Conservation (phyloP, 306 rosid genomes). For the Ammopiptanthus mongolicus region DNA sequence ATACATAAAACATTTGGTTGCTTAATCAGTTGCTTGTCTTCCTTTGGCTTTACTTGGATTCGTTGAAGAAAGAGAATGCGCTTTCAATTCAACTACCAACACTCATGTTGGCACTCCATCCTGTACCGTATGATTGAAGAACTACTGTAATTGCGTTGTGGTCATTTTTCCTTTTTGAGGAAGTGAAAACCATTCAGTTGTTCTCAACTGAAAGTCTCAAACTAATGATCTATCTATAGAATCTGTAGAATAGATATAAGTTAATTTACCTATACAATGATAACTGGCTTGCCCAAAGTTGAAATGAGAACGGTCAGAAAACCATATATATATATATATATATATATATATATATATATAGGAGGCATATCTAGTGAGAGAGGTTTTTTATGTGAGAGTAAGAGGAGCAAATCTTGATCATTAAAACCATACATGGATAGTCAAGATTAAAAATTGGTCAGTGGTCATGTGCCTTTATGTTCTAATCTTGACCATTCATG, state of each 20-base stretch:
- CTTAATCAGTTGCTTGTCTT: background rate
- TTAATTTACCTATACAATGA: background rate
- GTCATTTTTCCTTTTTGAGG: background rate
- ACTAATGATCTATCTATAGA: background rate
- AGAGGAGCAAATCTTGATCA: too few species aligned
- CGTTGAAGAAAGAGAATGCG: conserved; percentile 40
- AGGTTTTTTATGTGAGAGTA: too few species aligned
- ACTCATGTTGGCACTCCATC: conserved; percentile 30
- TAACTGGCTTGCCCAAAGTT: too few species aligned
- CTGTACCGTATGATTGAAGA: conserved; percentile 25
- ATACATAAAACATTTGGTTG: background rate
- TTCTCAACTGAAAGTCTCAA: background rate
- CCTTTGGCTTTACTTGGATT: conserved; percentile 44
- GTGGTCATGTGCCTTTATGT: too few species aligned
- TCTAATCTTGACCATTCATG: too few species aligned
- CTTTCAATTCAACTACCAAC: conserved; percentile 34
- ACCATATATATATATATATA: too few species aligned
- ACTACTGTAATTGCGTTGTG: background rate
- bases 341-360: too few species aligned
- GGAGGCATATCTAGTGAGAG: too few species aligned
- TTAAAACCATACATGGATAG: too few species aligned
- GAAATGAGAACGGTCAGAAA: background rate
- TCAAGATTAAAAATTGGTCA: too few species aligned
- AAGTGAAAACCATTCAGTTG: background rate
- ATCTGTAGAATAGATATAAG: background rate